Conservation (phyloP, 2,329 filamentous ascomycete genomes). For the Neophaeococcomyces aloes region DNA sequence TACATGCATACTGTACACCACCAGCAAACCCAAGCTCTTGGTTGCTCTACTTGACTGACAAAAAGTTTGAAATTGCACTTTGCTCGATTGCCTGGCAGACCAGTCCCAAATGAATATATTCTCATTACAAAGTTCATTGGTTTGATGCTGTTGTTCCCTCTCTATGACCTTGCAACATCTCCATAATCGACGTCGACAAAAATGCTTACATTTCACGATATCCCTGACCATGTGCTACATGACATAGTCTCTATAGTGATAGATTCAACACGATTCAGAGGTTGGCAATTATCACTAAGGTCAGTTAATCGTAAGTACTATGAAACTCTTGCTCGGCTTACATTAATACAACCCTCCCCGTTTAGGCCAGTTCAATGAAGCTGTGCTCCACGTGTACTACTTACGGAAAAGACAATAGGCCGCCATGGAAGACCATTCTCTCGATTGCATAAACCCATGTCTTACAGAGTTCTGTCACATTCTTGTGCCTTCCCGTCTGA, state of each 20-base stretch:
- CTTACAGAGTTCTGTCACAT: neutral
- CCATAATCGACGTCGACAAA: neutral
- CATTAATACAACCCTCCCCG: neutral
- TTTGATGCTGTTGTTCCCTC: too few species aligned
- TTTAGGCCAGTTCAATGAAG: constrained; percentile 11
- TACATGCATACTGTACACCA: too few species aligned
- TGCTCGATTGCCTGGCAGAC: too few species aligned
- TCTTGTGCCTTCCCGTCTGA: constrained; percentile 1
- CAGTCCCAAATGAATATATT: too few species aligned
- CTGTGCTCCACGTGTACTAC: constrained; percentile 9
- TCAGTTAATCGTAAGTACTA: constrained; percentile 11
- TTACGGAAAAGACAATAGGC: constrained; percentile 7
- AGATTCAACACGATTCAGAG: constrained; percentile 8
- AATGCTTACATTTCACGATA: constrained; percentile 6
- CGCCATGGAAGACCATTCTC: constrained; percentile 3
- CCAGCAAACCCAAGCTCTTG: too few species aligned
- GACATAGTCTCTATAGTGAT: constrained; percentile 6
- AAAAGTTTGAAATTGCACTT: too few species aligned
- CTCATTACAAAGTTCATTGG: too few species aligned
- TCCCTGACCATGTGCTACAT: constrained; percentile 8
- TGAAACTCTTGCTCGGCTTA: constrained; percentile 1
- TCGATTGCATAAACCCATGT: constrained; percentile 8
- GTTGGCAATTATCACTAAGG: constrained; percentile 11
- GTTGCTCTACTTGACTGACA: too few species aligned
- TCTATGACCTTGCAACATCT: too few species aligned